Percentiles rank a stretch among this genome's conserved stretches.
phyloP scores from a whole-genome alignment of 768 basidiomycete genomes.

The Cyathus striatus region DNA sequence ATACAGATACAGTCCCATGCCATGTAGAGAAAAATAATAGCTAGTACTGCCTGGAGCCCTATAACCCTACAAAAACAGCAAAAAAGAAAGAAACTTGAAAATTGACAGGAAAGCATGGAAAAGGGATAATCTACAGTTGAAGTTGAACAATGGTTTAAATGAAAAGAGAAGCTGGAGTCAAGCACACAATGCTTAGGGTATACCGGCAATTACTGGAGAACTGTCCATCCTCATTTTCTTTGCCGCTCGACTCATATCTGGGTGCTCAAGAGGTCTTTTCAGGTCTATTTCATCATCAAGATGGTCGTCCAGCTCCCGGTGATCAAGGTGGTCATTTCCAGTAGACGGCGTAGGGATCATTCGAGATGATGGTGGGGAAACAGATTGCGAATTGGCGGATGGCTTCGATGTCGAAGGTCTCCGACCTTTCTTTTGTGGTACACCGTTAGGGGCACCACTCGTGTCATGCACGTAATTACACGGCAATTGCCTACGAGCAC shows the following conservation, averaged over 20 bases:
- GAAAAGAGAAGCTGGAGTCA: constrained; percentile 12
- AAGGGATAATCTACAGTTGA: constrained; percentile 30
- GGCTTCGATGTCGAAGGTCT: constrained; percentile 51
- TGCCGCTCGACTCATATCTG: constrained; percentile 43
- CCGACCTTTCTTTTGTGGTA: constrained; percentile 42
- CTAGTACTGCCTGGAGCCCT: constrained; percentile 9
- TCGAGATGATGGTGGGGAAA: constrained; percentile 54
- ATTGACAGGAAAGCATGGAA: constrained; percentile 21
- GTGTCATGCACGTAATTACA: constrained; percentile 81
- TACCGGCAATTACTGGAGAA: constrained; percentile 35
- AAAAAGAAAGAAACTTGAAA: constrained; percentile 12
- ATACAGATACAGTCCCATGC: constrained; percentile 24
- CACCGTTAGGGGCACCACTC: constrained; percentile 22
- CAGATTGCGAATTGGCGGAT: constrained; percentile 36
- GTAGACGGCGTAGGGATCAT: constrained; percentile 46
- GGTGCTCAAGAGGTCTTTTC: constrained; percentile 55
- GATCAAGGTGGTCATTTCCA: constrained; percentile 29
- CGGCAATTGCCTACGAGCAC: constrained; percentile 66
- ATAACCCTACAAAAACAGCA: constrained; percentile 18
- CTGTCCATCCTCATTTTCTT: constrained; percentile 76
- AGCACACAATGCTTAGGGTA: constrained; percentile 44
- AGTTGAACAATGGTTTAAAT: no score
- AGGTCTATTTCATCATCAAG: constrained; percentile 49
- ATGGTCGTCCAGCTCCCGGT: constrained; percentile 33
- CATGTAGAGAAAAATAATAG: constrained; percentile 7